These are phyloP conservation scores for Paramarasmius palmivorus DNA, from an alignment of 1,284 basidiomycete genomes.

Conservation along the genomic window DNA sequence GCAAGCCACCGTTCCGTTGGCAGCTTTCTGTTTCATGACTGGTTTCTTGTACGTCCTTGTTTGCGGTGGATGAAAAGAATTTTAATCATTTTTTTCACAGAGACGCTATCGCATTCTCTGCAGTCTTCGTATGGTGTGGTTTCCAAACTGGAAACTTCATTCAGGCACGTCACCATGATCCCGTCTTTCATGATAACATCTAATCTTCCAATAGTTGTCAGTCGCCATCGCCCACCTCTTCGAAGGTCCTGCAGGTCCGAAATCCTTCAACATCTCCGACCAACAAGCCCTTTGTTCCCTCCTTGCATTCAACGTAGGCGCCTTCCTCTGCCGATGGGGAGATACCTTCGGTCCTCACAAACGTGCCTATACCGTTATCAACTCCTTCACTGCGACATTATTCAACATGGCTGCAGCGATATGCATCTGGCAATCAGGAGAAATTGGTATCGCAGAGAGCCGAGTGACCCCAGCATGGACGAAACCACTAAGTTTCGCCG, in stretches of 20 bases:
- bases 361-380: constrained; percentile 57
- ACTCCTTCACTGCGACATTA: constrained; percentile 60
- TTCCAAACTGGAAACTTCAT: constrained; percentile 27
- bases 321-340: constrained; percentile 56
- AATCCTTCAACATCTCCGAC: constrained; percentile 63
- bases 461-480: constrained; percentile 57
- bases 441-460: constrained; percentile 41
- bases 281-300: constrained; percentile 66
- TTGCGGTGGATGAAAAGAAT: not conserved
- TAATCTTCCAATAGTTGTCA: not conserved
- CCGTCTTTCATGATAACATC: not conserved
- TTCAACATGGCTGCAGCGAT: constrained; percentile 61
- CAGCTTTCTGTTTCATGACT: constrained; percentile 84
- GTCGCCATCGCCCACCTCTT: constrained; percentile 44
- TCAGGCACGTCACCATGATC: constrained; percentile 16
- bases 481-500: constrained; percentile 50
- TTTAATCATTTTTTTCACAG: constrained; percentile 8
- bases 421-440: constrained; percentile 46
- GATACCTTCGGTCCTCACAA: constrained; percentile 58
- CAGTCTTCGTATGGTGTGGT: constrained; percentile 26
- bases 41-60: constrained; percentile 70
- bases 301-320: constrained; percentile 60
- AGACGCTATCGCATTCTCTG: constrained; percentile 17
- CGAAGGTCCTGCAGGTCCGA: constrained; percentile 37
- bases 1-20: constrained; percentile 58